Conservation (phyloP, 176 grass and related monocot genomes). For the Bothriochloa decipiens region DNA sequence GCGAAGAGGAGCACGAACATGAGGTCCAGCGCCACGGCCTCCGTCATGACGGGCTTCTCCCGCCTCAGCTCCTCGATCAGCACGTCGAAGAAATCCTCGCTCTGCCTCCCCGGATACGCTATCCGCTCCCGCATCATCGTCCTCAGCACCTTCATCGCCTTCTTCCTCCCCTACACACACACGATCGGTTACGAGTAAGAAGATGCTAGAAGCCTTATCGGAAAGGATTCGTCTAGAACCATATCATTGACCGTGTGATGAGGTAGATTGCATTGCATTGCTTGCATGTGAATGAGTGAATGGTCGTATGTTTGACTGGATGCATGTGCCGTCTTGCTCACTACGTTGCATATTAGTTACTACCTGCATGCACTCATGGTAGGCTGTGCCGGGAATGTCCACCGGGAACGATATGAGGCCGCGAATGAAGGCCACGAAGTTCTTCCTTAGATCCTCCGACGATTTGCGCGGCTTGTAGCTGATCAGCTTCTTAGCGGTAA, state of each 20-base stretch:
- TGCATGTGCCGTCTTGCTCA: too few species aligned
- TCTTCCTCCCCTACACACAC: constrained; percentile 52
- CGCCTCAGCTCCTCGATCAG: constrained; percentile 62
- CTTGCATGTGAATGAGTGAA: constrained; percentile 20
- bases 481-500: constrained; percentile 70
- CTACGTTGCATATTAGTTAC: constrained; percentile 21
- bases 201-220: not conserved
- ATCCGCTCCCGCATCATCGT: constrained; percentile 49
- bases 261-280: constrained; percentile 1
- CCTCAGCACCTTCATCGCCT: constrained; percentile 67
- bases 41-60: constrained; percentile 59
- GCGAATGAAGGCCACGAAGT: constrained; percentile 60
- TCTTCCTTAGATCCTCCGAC: constrained; percentile 57
- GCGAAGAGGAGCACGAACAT: constrained; percentile 78
- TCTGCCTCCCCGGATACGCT: constrained; percentile 18
- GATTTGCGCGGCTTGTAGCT: constrained; percentile 48
- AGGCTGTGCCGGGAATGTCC: constrained; percentile 66
- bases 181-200: not conserved
- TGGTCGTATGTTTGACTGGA: too few species aligned
- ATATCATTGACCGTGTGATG: constrained; percentile 30
- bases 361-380: constrained; percentile 71
- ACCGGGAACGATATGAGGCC: constrained; percentile 75
- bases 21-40: constrained; percentile 63
- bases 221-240: not conserved
- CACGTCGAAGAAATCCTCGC: constrained; percentile 62